Percentiles rank a stretch among this genome's conserved stretches.
Conservation (phyloP, 768 basidiomycete genomes). For the Termitomyces sp. region DNA sequence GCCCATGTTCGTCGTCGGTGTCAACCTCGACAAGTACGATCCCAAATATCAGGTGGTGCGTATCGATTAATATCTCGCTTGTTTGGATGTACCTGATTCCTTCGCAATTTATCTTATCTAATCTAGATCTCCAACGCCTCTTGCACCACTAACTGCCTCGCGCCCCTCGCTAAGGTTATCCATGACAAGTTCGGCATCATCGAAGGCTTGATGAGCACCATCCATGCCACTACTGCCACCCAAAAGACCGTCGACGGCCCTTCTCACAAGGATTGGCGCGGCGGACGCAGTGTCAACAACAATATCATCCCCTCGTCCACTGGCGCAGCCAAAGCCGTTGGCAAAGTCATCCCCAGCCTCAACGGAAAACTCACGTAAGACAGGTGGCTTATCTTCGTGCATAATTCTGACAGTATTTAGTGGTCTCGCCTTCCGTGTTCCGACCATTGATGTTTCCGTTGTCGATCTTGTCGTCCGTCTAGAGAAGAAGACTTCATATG, state of each 20-base stretch:
- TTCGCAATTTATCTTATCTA: neutral
- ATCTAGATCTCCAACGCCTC: constrained; percentile 92
- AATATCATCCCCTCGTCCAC: constrained; percentile 99
- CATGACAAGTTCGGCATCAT: constrained; percentile 95
- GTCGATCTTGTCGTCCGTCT: constrained; percentile 95
- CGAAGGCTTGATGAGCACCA: constrained; percentile 98
- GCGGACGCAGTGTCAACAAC: constrained; percentile 91
- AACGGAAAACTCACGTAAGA: constrained; percentile 97
- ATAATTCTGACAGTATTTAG: constrained; percentile 27
- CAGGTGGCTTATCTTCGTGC: neutral
- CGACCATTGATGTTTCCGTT: constrained; percentile 94
- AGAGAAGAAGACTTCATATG: constrained; percentile 82
- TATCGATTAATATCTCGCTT: constrained; percentile 17
- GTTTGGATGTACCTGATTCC: constrained; percentile 3
- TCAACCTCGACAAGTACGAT: constrained; percentile 93
- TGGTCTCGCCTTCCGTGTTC: constrained; percentile 96
- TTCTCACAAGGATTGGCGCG: constrained; percentile 95
- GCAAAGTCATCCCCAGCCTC: constrained; percentile 93
- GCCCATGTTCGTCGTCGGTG: constrained; percentile 92
- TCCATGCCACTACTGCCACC: constrained; percentile 95
- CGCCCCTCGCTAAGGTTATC: constrained; percentile 98
- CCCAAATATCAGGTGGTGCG: constrained; percentile 79
- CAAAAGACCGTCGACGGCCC: constrained; percentile 95
- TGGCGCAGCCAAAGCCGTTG: constrained; percentile 98
- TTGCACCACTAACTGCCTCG: constrained; percentile 99